These are phyloP conservation scores for Ogataea thermomethanolica DNA, from an alignment of 805 yeast species.

Conservation along the genomic window DNA sequence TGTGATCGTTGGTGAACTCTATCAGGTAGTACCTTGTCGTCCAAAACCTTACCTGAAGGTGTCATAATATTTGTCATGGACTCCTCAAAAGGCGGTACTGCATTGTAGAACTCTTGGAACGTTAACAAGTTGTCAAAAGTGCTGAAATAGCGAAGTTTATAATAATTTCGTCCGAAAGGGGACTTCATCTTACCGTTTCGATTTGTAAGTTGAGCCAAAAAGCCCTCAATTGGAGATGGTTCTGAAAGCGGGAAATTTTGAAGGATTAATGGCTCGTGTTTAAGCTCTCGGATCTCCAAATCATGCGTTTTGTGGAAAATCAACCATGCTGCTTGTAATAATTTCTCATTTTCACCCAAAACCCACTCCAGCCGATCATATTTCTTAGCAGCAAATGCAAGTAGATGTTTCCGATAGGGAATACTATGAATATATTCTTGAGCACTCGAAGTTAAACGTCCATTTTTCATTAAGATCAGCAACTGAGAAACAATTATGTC, in stretches of 20 bases:
- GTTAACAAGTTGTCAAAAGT: conserved; percentile 61
- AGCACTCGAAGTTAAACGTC: conserved; percentile 5
- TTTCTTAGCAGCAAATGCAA: conserved; percentile 52
- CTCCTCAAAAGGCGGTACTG: conserved; percentile 54
- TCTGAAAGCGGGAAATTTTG: conserved; percentile 37
- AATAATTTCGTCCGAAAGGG: conserved; percentile 36
- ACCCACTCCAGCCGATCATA: conserved; percentile 79
- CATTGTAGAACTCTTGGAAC: conserved; percentile 50
- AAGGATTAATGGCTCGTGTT: conserved; percentile 37
- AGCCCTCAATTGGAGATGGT: conserved; percentile 83
- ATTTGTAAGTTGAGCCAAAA: conserved; percentile 54
- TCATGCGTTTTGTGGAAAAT: conserved; percentile 43
- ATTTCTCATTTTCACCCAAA: conserved; percentile 40
- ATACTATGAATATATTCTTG: conserved; percentile 17
- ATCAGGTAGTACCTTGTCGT: conserved; percentile 23
- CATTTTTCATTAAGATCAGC: conserved; percentile 2
- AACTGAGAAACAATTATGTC: conserved; percentile 34
- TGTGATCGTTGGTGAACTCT: conserved; percentile 31
- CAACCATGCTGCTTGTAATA: conserved; percentile 43
- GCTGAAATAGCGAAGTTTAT: conserved; percentile 58
- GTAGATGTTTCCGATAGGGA: conserved; percentile 24
- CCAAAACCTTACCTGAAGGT: conserved; percentile 37
- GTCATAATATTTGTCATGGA: conserved; percentile 19
- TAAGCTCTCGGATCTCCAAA: conserved; percentile 57
- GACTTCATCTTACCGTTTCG: conserved; percentile 40